phyloP scores from a whole-genome alignment of 108 stramenopile genomes.

The Nitzschia sp. region DNA sequence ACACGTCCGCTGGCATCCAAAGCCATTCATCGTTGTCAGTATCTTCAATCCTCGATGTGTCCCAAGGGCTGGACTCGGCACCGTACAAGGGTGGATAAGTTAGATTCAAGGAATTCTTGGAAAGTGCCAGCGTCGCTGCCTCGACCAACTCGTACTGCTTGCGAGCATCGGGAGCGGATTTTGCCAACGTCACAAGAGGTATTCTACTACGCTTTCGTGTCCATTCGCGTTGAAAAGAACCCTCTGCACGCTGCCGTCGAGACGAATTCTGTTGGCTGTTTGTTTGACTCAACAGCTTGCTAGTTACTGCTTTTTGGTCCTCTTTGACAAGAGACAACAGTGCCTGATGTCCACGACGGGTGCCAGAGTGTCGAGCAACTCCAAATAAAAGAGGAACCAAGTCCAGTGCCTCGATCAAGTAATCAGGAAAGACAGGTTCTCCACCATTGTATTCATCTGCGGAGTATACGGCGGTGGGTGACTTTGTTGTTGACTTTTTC shows the following conservation, averaged over 20 bases:
- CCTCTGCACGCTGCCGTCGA: slow-evolving; percentile 14
- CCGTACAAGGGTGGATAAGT: slow-evolving; percentile 66
- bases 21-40: slow-evolving; percentile 87
- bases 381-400: slow-evolving; percentile 43
- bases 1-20: slow-evolving; percentile 39
- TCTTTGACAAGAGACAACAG: slow-evolving; percentile 38
- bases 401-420: slow-evolving; percentile 46
- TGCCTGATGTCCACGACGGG: slow-evolving; percentile 50
- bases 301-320: not conserved
- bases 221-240: not conserved
- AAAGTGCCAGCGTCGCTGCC: slow-evolving; percentile 45
- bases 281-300: slow-evolving; percentile 1
- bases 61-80: slow-evolving; percentile 33
- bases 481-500: too few relatives aligned
- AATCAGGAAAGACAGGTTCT: slow-evolving; percentile 20
- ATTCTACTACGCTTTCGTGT: not conserved
- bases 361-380: slow-evolving; percentile 54
- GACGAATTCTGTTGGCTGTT: slow-evolving; percentile 13
- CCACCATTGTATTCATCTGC: too few relatives aligned
- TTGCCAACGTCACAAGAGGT: slow-evolving; percentile 42
- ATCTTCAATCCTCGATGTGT: slow-evolving; percentile 41
- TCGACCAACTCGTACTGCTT: slow-evolving; percentile 59
- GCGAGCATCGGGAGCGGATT: slow-evolving; percentile 48
- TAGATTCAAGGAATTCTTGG: slow-evolving; percentile 20
- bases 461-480: too few relatives aligned